phyloP scores from a whole-genome alignment of 2,329 filamentous ascomycete species.

The Rhynchosporium graminicola region DNA sequence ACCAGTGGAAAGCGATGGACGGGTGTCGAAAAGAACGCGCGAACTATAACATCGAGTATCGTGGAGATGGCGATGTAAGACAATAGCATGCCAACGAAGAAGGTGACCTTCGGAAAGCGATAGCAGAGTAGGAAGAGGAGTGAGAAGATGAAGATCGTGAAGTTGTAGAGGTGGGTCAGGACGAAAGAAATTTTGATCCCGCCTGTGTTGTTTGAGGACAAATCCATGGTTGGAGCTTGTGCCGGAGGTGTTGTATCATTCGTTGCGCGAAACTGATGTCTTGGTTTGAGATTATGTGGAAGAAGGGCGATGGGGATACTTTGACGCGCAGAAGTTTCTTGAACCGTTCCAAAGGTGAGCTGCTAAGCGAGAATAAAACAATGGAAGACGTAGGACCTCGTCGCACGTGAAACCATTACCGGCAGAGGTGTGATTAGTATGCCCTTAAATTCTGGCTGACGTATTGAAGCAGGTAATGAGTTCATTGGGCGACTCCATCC shows the following conservation, averaged over 20 bases:
- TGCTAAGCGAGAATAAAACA: constrained; percentile 10
- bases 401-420: too few species aligned
- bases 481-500: too few species aligned
- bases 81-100: neutral
- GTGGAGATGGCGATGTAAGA: neutral
- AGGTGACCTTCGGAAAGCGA: neutral
- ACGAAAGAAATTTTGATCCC: neutral
- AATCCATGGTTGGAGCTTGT: neutral
- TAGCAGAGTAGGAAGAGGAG: constrained; percentile 2
- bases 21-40: constrained; percentile 1
- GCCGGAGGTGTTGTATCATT: neutral
- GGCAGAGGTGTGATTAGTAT: too few species aligned
- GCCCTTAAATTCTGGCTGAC: neutral
- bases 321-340: neutral
- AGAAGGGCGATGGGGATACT: neutral
- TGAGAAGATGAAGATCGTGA: neutral
- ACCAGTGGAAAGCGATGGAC: neutral
- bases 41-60: neutral
- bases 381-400: neutral
- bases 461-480: neutral
- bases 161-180: neutral
- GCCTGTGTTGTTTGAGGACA: neutral
- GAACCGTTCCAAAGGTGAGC: neutral
- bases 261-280: neutral
- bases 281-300: neutral